Evolutionary conservation across 1,284 basidiomycete species (phyloP).

Genomic region (Trichosporon sp.): DNA sequence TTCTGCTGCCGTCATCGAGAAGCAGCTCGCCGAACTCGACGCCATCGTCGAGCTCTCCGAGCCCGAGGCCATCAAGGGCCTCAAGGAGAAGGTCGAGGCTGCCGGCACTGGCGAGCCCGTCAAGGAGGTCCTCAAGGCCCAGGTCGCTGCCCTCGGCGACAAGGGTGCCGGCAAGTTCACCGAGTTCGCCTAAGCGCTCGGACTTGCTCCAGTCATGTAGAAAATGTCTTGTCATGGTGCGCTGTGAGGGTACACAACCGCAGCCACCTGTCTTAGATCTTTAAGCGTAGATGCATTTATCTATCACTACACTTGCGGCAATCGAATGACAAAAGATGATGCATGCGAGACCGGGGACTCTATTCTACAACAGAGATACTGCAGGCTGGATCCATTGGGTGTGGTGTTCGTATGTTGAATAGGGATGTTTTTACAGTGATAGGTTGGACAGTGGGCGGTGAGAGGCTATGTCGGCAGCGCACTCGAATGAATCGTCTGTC

Average conservation of each 20-base stretch:
- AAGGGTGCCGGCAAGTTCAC: constrained; percentile 59
- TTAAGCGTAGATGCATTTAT: constrained; percentile 3
- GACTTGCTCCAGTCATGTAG: constrained; percentile 7
- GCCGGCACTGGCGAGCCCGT: constrained; percentile 56
- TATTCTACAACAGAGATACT: constrained; percentile 13
- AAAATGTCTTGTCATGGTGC: constrained; percentile 3
- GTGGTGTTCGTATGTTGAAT: not conserved
- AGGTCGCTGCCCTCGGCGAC: constrained; percentile 44
- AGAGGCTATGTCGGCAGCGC: not conserved
- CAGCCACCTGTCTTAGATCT: not conserved
- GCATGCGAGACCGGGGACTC: constrained; percentile 1
- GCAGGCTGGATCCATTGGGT: not conserved
- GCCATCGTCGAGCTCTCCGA: constrained; percentile 59
- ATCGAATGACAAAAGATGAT: not conserved
- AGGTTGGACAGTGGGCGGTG: not conserved
- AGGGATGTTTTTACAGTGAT: not conserved
- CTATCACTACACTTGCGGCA: not conserved
- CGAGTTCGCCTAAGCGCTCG: constrained; percentile 57
- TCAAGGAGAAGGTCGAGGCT: constrained; percentile 61
- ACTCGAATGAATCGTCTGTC: constrained; percentile 1
- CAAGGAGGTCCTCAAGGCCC: constrained; percentile 51
- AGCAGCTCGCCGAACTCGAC: constrained; percentile 63
- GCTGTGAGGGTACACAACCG: not conserved
- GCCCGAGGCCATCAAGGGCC: constrained; percentile 60
- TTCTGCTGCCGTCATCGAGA: constrained; percentile 59